Evolutionary conservation across 169 alveolate species (phyloP).

Genomic region (Cryptosporidium sp.): DNA sequence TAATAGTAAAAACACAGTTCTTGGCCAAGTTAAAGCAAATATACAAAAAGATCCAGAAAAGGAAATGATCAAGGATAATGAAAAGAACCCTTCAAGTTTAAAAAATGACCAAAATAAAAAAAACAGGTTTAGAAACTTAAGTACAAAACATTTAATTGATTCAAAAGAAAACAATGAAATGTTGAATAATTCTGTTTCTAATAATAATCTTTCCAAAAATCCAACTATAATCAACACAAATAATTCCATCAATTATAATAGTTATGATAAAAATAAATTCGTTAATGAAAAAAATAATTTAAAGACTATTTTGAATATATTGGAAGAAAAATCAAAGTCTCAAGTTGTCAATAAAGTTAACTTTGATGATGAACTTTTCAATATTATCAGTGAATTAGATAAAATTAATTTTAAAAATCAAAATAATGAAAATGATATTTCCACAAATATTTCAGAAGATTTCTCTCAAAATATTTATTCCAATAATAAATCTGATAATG

Average conservation of each 20-base stretch:
- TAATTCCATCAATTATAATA: neutral
- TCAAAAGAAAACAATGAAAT: neutral
- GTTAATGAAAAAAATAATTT: neutral
- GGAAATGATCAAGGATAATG: neutral
- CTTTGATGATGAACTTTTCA: conserved; percentile 47
- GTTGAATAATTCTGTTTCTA: neutral
- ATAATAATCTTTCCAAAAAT: neutral
- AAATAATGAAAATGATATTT: conserved; percentile 19
- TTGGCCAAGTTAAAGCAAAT: neutral
- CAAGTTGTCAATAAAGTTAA: neutral
- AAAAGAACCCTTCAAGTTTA: neutral
- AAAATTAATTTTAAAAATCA: conserved; percentile 15
- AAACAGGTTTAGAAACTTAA: neutral
- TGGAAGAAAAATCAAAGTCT: conserved; percentile 26
- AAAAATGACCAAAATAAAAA: neutral
- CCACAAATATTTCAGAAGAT: conserved; percentile 60
- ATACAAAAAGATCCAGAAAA: neutral
- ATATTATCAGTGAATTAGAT: conserved; percentile 55
- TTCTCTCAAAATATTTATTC: conserved; percentile 1
- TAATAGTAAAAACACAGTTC: neutral
- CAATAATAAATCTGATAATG: neutral
- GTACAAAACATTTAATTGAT: neutral
- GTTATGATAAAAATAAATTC: neutral
- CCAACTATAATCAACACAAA: neutral
- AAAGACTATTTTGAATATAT: conserved; percentile 13